Conservation (phyloP, 108 stramenopile genomes). For the Discostella pseudostelligera region DNA sequence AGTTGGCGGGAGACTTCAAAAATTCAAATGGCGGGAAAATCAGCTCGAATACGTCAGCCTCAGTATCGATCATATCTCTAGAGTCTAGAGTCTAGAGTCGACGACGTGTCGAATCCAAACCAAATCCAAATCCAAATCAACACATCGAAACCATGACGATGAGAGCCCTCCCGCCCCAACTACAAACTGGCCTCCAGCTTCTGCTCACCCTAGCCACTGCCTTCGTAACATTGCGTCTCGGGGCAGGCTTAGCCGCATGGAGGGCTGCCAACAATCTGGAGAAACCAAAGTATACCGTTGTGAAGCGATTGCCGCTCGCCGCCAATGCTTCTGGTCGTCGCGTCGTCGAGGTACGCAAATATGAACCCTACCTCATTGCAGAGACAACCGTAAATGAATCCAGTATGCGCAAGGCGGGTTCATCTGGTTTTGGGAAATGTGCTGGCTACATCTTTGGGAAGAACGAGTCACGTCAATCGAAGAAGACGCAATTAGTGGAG, state of each 20-base stretch:
- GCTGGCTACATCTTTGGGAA: constrained; percentile 71
- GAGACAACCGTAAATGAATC: constrained; percentile 54
- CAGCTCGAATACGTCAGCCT: too few species aligned
- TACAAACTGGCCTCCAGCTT: constrained; percentile 3
- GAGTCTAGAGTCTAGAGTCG: too few species aligned
- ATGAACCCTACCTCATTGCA: constrained; percentile 64
- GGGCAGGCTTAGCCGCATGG: constrained; percentile 51
- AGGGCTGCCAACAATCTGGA: constrained; percentile 53
- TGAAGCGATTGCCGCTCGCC: constrained; percentile 34
- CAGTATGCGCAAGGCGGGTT: constrained; percentile 46
- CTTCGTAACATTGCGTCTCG: constrained; percentile 39
- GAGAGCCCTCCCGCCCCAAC: neutral
- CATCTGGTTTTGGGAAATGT: constrained; percentile 49
- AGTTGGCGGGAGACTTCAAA: too few species aligned
- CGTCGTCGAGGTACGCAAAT: constrained; percentile 56
- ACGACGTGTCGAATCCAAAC: too few species aligned
- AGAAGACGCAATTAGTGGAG: neutral
- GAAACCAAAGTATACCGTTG: constrained; percentile 51
- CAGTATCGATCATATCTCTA: too few species aligned
- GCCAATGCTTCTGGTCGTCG: constrained; percentile 2
- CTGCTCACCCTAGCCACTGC: constrained; percentile 23
- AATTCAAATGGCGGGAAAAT: too few species aligned
- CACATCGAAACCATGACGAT: neutral
- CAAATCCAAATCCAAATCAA: too few species aligned
- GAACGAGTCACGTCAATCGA: constrained; percentile 31